A percentile compares a stretch with the other conserved stretches of the same genome.
These are phyloP conservation scores for Citrus mangshanensis DNA, from an alignment of 345 rosid species.

Conservation along the genomic window DNA sequence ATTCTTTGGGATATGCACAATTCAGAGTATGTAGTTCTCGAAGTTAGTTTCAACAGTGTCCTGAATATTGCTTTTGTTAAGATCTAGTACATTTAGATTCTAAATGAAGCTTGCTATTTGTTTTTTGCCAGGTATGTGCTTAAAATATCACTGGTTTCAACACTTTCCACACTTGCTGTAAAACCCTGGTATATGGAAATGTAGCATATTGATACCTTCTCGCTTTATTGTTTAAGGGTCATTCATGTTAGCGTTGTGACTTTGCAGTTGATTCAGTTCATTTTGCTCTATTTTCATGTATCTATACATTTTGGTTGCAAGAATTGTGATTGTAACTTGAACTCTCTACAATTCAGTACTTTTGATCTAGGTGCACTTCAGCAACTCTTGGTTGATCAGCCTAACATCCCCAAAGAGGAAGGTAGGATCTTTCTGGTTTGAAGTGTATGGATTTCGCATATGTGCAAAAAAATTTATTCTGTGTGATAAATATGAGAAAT, in stretches of 20 bases:
- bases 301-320: constrained; percentile 2
- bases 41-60: neutral
- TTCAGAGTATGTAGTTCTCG: constrained; percentile 51
- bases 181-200: constrained; percentile 54
- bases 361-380: constrained; percentile 59
- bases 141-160: constrained; percentile 62
- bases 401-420: constrained; percentile 71
- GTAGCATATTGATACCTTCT: neutral
- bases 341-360: constrained; percentile 37
- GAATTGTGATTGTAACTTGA: neutral
- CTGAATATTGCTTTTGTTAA: neutral
- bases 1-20: constrained; percentile 63
- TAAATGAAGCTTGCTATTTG: neutral
- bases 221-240: neutral
- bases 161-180: constrained; percentile 54
- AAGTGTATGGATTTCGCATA: neutral
- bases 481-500: neutral
- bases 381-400: constrained; percentile 76
- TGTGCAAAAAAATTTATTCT: neutral
- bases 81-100: neutral
- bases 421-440: constrained; percentile 33
- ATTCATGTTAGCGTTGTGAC: neutral
- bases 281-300: neutral
- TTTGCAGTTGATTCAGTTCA: neutral
- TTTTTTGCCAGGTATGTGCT: constrained; percentile 48